phyloP scores from a whole-genome alignment of 306 rosid genomes.

The Vicia faba region DNA sequence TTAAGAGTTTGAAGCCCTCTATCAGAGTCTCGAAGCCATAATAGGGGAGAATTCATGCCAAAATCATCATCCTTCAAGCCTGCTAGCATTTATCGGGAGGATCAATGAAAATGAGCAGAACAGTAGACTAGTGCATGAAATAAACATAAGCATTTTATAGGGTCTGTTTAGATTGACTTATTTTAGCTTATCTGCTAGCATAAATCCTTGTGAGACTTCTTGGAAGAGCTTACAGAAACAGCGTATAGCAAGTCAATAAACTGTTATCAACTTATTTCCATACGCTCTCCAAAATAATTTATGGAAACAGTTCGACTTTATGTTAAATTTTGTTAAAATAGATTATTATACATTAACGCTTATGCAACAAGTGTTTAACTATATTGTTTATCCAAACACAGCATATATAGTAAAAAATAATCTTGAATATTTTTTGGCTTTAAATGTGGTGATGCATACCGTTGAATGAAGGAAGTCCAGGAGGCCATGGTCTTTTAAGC shows the following conservation, averaged over 20 bases:
- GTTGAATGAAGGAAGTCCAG: constrained; percentile 77
- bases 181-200: no score
- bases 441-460: constrained; percentile 55
- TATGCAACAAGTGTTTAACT: background rate
- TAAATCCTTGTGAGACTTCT: no score
- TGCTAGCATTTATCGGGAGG: constrained; percentile 35
- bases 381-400: no score
- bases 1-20: constrained; percentile 75
- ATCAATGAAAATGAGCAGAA: background rate
- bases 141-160: background rate
- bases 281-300: no score
- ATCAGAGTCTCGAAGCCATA: constrained; percentile 85
- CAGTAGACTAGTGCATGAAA: background rate
- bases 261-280: no score
- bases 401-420: no score
- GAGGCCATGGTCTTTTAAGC: constrained; percentile 97
- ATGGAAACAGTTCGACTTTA: no score
- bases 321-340: no score
- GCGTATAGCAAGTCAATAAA: no score
- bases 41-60: constrained; percentile 70
- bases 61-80: constrained; percentile 88
- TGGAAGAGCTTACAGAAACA: no score
- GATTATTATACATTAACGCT: no score
- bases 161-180: background rate
- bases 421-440: background rate